phyloP scores from a whole-genome alignment of 352 stramenopile species.

The Pythium volutum region DNA sequence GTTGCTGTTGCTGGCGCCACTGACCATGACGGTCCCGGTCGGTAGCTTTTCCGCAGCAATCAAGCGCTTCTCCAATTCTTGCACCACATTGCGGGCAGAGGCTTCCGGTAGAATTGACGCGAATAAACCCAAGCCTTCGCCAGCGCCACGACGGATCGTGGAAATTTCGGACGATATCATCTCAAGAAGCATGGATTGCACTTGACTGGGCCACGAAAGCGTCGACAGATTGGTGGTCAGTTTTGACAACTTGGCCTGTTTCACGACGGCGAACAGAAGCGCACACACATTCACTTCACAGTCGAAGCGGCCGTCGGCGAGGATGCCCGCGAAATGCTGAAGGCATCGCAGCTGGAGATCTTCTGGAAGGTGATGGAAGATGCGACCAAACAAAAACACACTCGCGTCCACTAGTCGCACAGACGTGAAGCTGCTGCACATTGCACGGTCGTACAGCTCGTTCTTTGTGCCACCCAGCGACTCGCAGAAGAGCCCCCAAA shows the following conservation, averaged over 20 bases:
- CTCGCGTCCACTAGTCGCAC: slow-evolving; percentile 77
- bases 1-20: slow-evolving; percentile 13
- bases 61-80: slow-evolving; percentile 72
- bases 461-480: slow-evolving; percentile 22
- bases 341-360: slow-evolving; percentile 81
- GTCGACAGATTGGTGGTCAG: slow-evolving; percentile 14
- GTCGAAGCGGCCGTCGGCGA: slow-evolving; percentile 57
- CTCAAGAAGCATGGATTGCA: slow-evolving; percentile 80
- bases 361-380: slow-evolving; percentile 80
- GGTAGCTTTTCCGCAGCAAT: slow-evolving; percentile 44
- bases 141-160: slow-evolving; percentile 65
- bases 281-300: slow-evolving; percentile 81
- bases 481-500: slow-evolving; percentile 48
- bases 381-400: slow-evolving; percentile 65
- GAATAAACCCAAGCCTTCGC: slow-evolving; percentile 65
- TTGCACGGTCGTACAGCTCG: slow-evolving; percentile 31
- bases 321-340: slow-evolving; percentile 66
- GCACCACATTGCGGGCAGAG: slow-evolving; percentile 33
- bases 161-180: slow-evolving; percentile 69
- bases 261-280: slow-evolving; percentile 64
- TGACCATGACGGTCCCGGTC: slow-evolving; percentile 26
- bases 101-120: slow-evolving; percentile 22
- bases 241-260: slow-evolving; percentile 32
- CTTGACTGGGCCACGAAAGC: slow-evolving; percentile 57
- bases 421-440: slow-evolving; percentile 77